Evolutionary conservation across 2,329 filamentous ascomycete species (phyloP), one percentile per base, ranked within the genome.

Genomic region (Pseudopyricularia javanii): DNA sequence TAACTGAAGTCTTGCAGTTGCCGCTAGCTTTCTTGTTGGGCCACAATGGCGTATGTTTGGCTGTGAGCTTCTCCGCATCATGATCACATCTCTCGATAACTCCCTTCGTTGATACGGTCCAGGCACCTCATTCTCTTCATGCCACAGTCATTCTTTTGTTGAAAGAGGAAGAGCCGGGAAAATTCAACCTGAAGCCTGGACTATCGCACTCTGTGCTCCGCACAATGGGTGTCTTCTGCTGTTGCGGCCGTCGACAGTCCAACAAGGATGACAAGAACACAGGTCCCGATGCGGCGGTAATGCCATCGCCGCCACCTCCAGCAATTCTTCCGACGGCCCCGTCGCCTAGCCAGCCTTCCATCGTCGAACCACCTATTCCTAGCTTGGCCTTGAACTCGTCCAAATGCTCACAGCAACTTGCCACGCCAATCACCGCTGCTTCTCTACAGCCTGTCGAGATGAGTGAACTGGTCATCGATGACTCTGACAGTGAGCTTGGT

Each of bases 401-500:
- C 1, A 54, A 54, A 14, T 54, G 55, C 5, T 60, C 61, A 9
- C 50, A 58, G 12, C 56, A 56, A 3, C 51, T 57, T 20, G 56
- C 59, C 2, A 53, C 57, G 14, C 58, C 57, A 2, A 55, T 57
- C 6, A 56, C 56, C 1, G 55, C 52, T 17, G 53, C 55, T 20
- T 54, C 59, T 6, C 47, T 56, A 12, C 58, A 60, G 17, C 56
- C 56, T 2, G 54, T 59, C 12, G 57, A 63, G 22, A 58, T 66
- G 7, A 62, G 60, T 20, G 62, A 68, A 17, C 58, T 71, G 0
- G 59, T 63, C 8, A 62, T 64, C 5, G 65, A 70, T 28, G 67
- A 74, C 49, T 71, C 70, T 3, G 67, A 70, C 17, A 63, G 68
- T 30, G 71, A 72, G n/a, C 66, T 67, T 11, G 69, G 65, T 1